Evolutionary conservation across 1,284 basidiomycete species (phyloP).

Genomic region (Cystobasidiaceae sp.): DNA sequence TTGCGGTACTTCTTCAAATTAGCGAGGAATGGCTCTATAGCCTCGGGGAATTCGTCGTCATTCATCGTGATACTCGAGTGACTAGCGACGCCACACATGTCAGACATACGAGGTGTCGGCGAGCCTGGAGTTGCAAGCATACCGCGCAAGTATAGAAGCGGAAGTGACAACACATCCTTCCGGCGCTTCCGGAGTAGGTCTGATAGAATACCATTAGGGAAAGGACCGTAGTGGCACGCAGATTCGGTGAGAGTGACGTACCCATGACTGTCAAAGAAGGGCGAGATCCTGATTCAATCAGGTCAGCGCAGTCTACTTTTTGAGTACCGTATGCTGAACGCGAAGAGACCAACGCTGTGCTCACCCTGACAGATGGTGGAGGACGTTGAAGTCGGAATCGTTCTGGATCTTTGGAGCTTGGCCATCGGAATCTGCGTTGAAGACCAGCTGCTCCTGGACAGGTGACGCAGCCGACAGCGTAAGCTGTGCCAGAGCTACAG

Average conservation of each 20-base stretch:
- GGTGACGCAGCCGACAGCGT: background rate
- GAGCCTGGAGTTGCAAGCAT: background rate
- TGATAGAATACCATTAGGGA: background rate
- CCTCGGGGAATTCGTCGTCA: constrained; percentile 50
- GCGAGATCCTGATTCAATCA: constrained; percentile 8
- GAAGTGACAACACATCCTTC: constrained; percentile 37
- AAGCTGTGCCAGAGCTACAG: background rate
- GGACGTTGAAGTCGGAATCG: constrained; percentile 16
- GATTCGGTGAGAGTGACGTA: no score
- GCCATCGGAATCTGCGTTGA: background rate
- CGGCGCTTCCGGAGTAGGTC: constrained; percentile 35
- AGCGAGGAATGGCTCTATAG: constrained; percentile 49
- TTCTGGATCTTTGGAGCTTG: background rate
- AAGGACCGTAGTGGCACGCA: no score
- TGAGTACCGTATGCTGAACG: background rate
- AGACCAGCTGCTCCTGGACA: background rate
- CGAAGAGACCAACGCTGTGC: background rate
- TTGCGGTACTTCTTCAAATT: constrained; percentile 43
- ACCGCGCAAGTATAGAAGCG: constrained; percentile 38
- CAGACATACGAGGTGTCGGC: background rate
- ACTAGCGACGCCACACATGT: constrained; percentile 29
- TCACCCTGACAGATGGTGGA: constrained; percentile 26
- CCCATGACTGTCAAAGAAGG: constrained; percentile 24
- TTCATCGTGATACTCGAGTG: constrained; percentile 50
- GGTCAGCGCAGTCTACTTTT: no score